Percentiles rank a stretch among this genome's conserved stretches.
Evolutionary conservation across 441 rosid species (phyloP).

Genomic region (Kokia cookei): DNA sequence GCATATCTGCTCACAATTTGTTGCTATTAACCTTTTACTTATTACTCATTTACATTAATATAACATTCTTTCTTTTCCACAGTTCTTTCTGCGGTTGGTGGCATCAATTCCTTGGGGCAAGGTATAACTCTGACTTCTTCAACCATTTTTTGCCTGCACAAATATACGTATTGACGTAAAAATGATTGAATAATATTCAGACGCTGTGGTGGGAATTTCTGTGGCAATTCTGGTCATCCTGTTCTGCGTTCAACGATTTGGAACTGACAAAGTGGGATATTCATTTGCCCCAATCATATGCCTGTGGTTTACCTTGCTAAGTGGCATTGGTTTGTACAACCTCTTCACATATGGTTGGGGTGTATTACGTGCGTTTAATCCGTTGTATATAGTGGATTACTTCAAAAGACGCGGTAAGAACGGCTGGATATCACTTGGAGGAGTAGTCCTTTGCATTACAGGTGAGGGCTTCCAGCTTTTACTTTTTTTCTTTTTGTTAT

Average conservation of each 20-base stretch:
- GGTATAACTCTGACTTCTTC: slow-evolving; percentile 20
- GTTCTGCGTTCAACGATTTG: slow-evolving; percentile 53
- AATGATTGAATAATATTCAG: slow-evolving; percentile 24
- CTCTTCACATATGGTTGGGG: slow-evolving; percentile 47
- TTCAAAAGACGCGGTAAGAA: slow-evolving; percentile 48
- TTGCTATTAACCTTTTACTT: neutral
- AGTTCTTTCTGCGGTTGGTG: slow-evolving; percentile 75
- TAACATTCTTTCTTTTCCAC: neutral
- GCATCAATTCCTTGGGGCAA: slow-evolving; percentile 50
- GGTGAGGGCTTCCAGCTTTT: slow-evolving; percentile 14
- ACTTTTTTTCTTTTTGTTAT: neutral
- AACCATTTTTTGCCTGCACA: neutral
- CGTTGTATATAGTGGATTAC: slow-evolving; percentile 49
- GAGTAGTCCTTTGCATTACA: slow-evolving; percentile 53
- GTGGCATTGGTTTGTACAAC: slow-evolving; percentile 62
- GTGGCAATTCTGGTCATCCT: slow-evolving; percentile 49
- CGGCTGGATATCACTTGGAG: slow-evolving; percentile 75
- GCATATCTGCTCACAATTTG: neutral
- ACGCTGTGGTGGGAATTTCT: slow-evolving; percentile 52
- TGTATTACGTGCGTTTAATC: slow-evolving; percentile 69
- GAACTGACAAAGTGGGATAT: slow-evolving; percentile 70
- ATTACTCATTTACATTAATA: neutral
- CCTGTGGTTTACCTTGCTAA: slow-evolving; percentile 50
- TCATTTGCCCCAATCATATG: slow-evolving; percentile 57
- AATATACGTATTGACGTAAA: neutral